Base-by-base conservation (phyloP, 345 rosid genomes). In the Carallia pectinifolia region DNA sequence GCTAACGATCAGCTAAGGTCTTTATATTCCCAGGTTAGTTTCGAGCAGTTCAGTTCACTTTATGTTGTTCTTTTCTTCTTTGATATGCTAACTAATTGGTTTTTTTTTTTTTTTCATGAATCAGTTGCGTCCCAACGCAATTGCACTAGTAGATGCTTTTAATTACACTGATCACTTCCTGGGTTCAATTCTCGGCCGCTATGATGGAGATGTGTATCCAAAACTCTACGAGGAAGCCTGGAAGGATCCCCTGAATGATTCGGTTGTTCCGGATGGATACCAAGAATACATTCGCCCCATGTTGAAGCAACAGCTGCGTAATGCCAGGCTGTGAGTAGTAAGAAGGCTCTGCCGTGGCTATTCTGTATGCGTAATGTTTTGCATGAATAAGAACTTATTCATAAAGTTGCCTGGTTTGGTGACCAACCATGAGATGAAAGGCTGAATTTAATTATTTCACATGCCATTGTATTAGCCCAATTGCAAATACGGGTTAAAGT, bases 261-360 rank as follows among this genome's bases (percentile, higher is more conserved):
- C 91, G 1, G 94, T 89, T n/a, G 92, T 95, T 66, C 96, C 96
- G 12, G 99, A 95, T 80, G 99, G 98, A 39, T 95, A 85, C 85
- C 87, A 86, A 1, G 97, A 95, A 69, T 95, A 87, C 74, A 37
- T 92, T 39, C 83, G 86, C 47, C 99, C 99, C 7, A 19, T 95
- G 78, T 76, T 95, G 62, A 92, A 88, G 88, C 99, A 90, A 76
- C 98, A 90, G 68, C 85, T 92, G 61, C 91, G 86, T 18, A 86
- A 80, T 29, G 88, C 99, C n/a, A 87, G 96, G 71, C 96, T 95
- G 63, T 92, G 69, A 89, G 27, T 23, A 15, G 27, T 17, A 6
- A 1, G 55, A 56, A 9, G 74, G 30, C 44, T 36, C 10, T 29
- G 59, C 6, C 16, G 56, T 40, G 29, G n/a, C 23, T 58, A 31